A percentile compares a stretch with the other conserved stretches of the same genome.
These are phyloP conservation scores for Castanea crenata DNA, from an alignment of 306 rosid genomes.

Conservation along the genomic window DNA sequence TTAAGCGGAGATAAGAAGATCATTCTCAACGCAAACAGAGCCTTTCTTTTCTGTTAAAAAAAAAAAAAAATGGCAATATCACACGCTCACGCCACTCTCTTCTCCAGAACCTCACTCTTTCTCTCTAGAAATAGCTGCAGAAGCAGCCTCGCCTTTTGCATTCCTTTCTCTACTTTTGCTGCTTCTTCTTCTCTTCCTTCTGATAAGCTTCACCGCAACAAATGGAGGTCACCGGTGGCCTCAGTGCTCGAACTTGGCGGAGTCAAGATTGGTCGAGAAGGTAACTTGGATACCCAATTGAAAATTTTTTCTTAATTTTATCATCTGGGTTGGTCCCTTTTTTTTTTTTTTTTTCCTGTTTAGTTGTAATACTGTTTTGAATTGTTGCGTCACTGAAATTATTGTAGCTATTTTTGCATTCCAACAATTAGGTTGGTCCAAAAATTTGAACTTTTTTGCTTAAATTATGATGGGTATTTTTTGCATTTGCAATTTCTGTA, in stretches of 20 bases:
- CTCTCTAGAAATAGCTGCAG: conserved; percentile 37
- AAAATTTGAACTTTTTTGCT: background rate
- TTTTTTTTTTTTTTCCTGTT: too few relatives aligned
- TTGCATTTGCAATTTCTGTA: background rate
- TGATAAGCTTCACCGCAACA: conserved; percentile 41
- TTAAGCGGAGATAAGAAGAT: too few relatives aligned
- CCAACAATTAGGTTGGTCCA: background rate
- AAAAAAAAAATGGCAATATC: conserved; percentile 23
- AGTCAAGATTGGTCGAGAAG: too few relatives aligned
- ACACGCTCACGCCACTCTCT: conserved; percentile 42
- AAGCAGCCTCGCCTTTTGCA: conserved; percentile 37
- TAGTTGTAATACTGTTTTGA: too few relatives aligned
- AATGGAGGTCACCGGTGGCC: conserved; percentile 67
- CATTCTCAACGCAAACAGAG: too few relatives aligned
- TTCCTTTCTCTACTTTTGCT: conserved; percentile 29
- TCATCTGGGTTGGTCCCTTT: too few relatives aligned
- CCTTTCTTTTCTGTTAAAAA: too few relatives aligned
- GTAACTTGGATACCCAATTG: too few relatives aligned
- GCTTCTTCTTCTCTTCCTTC: conserved; percentile 29
- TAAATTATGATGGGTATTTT: background rate
- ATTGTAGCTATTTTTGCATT: background rate
- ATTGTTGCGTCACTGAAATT: background rate
- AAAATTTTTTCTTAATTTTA: too few relatives aligned
- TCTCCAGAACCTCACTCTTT: conserved; percentile 39
- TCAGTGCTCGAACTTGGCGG: conserved; percentile 52